Conservation (phyloP, 2,329 filamentous ascomycete genomes). For the Cladosporium colombiae region DNA sequence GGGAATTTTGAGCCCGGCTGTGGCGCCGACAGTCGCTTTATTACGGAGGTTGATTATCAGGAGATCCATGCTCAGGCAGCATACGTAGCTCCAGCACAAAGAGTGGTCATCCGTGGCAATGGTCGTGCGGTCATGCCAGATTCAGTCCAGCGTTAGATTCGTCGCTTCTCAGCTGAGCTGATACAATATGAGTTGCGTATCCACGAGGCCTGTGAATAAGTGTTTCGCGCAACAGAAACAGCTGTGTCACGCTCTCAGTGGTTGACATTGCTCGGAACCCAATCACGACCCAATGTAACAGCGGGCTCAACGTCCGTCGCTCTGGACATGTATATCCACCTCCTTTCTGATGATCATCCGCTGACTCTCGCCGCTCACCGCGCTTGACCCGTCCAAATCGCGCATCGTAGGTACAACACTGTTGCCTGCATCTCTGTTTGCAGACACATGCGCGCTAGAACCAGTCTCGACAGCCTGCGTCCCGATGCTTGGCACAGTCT, state of each 20-base stretch:
- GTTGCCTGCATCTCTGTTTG: conserved; percentile 1
- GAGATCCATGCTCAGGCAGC: neutral
- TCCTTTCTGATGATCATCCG: conserved; percentile 27
- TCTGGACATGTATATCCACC: conserved; percentile 19
- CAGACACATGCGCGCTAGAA: conserved; percentile 8
- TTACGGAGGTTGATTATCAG: neutral
- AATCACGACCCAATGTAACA: neutral
- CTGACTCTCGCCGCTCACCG: conserved; percentile 22
- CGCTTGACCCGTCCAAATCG: conserved; percentile 13
- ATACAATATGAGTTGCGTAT: neutral
- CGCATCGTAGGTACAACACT: neutral
- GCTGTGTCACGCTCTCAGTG: neutral
- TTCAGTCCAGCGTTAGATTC: neutral
- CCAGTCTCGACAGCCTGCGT: conserved; percentile 17
- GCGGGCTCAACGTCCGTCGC: neutral
- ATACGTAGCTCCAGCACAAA: neutral
- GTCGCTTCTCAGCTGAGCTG: neutral
- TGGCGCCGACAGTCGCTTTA: neutral
- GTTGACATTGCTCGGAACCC: neutral
- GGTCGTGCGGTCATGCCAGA: neutral
- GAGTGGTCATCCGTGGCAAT: neutral
- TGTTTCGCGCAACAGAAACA: neutral
- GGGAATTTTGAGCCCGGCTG: neutral
- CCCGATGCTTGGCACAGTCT: conserved; percentile 13
- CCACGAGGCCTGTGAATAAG: neutral